phyloP scores from a whole-genome alignment of 2,329 filamentous ascomycete genomes.

The Chrysoporthe austroafricana region DNA sequence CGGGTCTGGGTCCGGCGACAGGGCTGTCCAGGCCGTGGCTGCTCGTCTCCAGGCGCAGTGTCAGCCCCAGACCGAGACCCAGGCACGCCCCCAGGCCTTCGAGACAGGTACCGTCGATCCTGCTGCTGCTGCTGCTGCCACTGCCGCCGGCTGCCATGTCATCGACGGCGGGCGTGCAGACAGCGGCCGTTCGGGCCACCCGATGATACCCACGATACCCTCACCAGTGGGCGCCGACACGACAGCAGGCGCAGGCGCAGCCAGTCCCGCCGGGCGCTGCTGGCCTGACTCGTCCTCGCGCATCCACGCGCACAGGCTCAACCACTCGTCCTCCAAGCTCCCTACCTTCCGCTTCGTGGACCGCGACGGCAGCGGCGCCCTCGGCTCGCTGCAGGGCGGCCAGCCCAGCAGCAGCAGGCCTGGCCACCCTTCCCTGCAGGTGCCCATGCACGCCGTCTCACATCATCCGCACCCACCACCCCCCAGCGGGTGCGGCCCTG shows the following conservation, averaged over 20 bases:
- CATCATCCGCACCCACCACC: not conserved
- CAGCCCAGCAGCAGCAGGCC: not conserved
- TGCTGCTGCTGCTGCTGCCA: not conserved
- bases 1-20: conserved; percentile 16
- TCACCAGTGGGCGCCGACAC: not conserved
- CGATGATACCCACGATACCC: not conserved
- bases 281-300: conserved; percentile 9
- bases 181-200: not conserved
- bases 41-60: conserved; percentile 1
- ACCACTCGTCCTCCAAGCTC: conserved; percentile 59
- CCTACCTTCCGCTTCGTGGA: conserved; percentile 60
- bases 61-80: conserved; percentile 15
- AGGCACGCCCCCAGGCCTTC: not conserved
- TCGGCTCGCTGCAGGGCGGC: not conserved
- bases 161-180: not conserved
- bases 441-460: conserved; percentile 8
- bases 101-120: not conserved
- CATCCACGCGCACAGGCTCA: conserved; percentile 54
- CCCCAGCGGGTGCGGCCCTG: not conserved
- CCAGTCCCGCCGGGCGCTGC: not conserved
- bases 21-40: conserved; percentile 3
- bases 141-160: not conserved
- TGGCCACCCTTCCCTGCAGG: not conserved
- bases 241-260: not conserved
- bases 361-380: conserved; percentile 22